Conservation (phyloP, 257 asterid species). For the Penstemon barbatus region DNA sequence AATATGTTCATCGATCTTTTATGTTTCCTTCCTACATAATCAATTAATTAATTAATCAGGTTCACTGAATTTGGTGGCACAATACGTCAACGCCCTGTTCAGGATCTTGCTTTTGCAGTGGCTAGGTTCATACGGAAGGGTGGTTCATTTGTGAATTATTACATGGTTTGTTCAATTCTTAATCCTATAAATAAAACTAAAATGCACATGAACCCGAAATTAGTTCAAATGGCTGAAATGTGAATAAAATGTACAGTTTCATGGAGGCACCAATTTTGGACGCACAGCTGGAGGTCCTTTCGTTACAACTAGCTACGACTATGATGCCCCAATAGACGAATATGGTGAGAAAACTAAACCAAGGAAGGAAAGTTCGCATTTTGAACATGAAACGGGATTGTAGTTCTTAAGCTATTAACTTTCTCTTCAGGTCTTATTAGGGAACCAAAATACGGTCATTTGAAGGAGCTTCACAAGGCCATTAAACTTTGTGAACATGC, state of each 20-base stretch:
- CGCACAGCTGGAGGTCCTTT: conserved; percentile 82
- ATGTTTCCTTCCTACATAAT: conserved; percentile 1
- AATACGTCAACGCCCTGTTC: conserved; percentile 56
- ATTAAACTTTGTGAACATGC: no score
- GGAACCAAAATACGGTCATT: no score
- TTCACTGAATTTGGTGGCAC: conserved; percentile 67
- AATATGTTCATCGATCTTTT: not conserved
- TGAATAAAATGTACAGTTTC: conserved; percentile 41
- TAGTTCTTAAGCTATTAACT: not conserved
- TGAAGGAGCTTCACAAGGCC: no score
- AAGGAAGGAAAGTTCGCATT: not conserved
- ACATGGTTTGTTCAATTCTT: conserved; percentile 51
- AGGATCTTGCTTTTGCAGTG: conserved; percentile 76
- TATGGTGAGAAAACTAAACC: conserved; percentile 43
- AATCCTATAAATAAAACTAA: not conserved
- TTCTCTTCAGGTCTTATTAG: conserved; percentile 27
- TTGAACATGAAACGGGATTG: not conserved
- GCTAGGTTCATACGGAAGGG: conserved; percentile 62
- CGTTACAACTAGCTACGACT: conserved; percentile 66
- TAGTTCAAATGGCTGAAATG: not conserved
- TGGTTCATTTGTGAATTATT: conserved; percentile 64
- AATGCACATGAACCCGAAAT: not conserved
- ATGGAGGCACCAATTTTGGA: conserved; percentile 79
- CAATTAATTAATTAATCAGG: conserved; percentile 33
- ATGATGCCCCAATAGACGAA: conserved; percentile 81